A percentile compares a stretch with the other conserved stretches of the same genome.
These are phyloP conservation scores for Geotrichum klebahnii DNA, from an alignment of 1,139 yeast species.

Conservation along the genomic window DNA sequence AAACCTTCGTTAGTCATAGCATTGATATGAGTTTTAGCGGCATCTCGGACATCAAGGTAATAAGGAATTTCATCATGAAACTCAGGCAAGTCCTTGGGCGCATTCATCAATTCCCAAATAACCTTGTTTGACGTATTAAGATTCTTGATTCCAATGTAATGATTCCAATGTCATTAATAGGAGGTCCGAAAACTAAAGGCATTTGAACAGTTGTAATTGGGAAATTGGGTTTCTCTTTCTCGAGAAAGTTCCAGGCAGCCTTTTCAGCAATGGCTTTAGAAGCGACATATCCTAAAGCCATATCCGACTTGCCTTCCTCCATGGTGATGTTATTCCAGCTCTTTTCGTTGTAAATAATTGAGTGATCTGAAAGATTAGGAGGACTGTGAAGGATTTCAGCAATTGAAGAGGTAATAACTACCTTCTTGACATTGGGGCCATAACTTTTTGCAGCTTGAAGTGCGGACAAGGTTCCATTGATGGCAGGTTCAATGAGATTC, in stretches of 20 bases:
- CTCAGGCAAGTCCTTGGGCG: not conserved
- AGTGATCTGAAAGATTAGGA: slow-evolving; percentile 25
- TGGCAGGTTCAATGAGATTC: slow-evolving; percentile 13
- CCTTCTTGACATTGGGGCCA: slow-evolving; percentile 14
- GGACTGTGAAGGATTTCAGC: slow-evolving; percentile 41
- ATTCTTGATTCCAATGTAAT: slow-evolving; percentile 27
- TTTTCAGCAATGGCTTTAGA: slow-evolving; percentile 43
- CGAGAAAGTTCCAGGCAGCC: slow-evolving; percentile 46
- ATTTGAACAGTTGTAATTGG: slow-evolving; percentile 45
- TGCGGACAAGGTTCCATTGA: slow-evolving; percentile 11
- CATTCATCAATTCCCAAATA: not conserved
- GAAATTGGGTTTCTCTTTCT: slow-evolving; percentile 39
- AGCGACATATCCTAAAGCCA: slow-evolving; percentile 34
- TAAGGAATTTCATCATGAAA: not conserved
- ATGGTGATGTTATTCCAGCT: slow-evolving; percentile 44
- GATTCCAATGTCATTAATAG: slow-evolving; percentile 29
- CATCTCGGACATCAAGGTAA: slow-evolving; percentile 21
- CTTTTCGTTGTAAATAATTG: slow-evolving; percentile 34
- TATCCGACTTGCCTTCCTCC: slow-evolving; percentile 33
- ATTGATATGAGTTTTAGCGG: slow-evolving; percentile 12
- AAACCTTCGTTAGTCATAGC: slow-evolving; percentile 28
- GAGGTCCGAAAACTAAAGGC: slow-evolving; percentile 49
- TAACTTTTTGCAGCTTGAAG: slow-evolving; percentile 21
- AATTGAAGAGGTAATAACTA: slow-evolving; percentile 15
- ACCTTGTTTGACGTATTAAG: slow-evolving; percentile 34